phyloP scores from a whole-genome alignment of 2,329 filamentous ascomycete species.

The Pseudogymnoascus sp. region DNA sequence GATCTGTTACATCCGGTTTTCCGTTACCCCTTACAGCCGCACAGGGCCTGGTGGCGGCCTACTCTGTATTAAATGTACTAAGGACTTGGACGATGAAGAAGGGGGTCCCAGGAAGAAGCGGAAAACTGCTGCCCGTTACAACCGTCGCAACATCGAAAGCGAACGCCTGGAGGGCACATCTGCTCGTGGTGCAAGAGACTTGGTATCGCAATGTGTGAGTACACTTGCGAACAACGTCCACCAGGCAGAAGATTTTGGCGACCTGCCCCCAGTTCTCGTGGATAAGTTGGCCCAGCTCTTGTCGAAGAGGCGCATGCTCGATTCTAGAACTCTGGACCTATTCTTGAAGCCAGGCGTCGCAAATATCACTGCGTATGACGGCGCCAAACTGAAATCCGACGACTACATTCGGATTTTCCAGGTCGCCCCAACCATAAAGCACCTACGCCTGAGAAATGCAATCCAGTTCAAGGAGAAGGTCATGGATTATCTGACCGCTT shows the following conservation, averaged over 20 bases:
- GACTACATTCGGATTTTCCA: conserved; percentile 80
- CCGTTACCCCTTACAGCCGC: conserved; percentile 83
- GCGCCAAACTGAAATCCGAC: conserved; percentile 58
- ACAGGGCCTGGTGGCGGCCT: conserved; percentile 75
- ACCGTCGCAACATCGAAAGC: conserved; percentile 72
- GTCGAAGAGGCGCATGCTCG: conserved; percentile 52
- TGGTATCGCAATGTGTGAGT: conserved; percentile 59
- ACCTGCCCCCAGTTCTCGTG: conserved; percentile 47
- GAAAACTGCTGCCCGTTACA: conserved; percentile 47
- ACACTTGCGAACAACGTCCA: conserved; percentile 56
- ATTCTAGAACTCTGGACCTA: conserved; percentile 46
- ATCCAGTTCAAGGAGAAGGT: conserved; percentile 85
- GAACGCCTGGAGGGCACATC: conserved; percentile 72
- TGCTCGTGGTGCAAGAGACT: conserved; percentile 56
- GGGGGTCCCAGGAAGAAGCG: conserved; percentile 53
- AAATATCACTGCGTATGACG: conserved; percentile 50
- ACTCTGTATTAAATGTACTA: conserved; percentile 77
- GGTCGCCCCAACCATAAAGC: conserved; percentile 59
- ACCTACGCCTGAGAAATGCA: conserved; percentile 72
- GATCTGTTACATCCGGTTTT: conserved; percentile 79
- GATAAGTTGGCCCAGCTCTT: conserved; percentile 55
- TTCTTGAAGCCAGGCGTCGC: conserved; percentile 49
- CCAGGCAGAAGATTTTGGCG: conserved; percentile 54
- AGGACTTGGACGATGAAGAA: conserved; percentile 60
- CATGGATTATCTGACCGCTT: conserved; percentile 71